Evolutionary conservation across 108 stramenopile genomes (phyloP).

Genomic region (Stephanodiscus triporus): DNA sequence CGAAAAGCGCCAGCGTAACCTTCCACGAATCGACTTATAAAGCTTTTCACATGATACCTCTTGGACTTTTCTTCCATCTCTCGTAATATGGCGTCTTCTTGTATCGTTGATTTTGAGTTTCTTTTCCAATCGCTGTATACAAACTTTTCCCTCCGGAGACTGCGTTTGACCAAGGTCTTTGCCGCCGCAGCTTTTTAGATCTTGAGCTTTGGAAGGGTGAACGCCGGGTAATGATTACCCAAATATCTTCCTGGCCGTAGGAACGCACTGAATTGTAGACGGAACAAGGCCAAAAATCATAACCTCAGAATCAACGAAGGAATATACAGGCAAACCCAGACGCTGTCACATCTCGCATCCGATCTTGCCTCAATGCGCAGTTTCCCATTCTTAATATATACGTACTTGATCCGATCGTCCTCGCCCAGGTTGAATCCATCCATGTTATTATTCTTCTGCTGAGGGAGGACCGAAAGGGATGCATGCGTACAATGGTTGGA

Average conservation of each 20-base stretch:
- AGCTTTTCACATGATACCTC: conserved; percentile 52
- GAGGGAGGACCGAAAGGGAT: conserved; percentile 85
- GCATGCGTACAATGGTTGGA: conserved; percentile 73
- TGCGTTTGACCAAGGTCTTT: conserved; percentile 17
- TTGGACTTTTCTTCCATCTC: conserved; percentile 29
- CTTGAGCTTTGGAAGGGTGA: conserved; percentile 68
- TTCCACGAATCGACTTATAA: conserved; percentile 83
- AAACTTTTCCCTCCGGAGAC: conserved; percentile 38
- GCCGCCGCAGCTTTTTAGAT: conserved; percentile 6
- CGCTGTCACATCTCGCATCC: background rate
- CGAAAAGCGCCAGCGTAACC: conserved; percentile 75
- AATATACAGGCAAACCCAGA: background rate
- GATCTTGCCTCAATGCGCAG: conserved; percentile 75
- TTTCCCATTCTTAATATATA: conserved; percentile 78
- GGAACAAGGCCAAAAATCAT: background rate
- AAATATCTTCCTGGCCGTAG: conserved; percentile 85
- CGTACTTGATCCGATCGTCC: conserved; percentile 73
- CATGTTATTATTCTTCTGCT: conserved; percentile 71
- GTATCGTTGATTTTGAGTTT: conserved; percentile 42
- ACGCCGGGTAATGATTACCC: conserved; percentile 87
- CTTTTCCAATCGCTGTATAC: conserved; percentile 42
- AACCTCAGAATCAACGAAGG: background rate
- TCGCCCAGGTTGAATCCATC: conserved; percentile 88
- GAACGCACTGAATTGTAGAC: conserved; percentile 50
- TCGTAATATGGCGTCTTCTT: conserved; percentile 28